Base-by-base conservation (phyloP, 176 grass and related monocot species). In the Poa pratensis region DNA sequence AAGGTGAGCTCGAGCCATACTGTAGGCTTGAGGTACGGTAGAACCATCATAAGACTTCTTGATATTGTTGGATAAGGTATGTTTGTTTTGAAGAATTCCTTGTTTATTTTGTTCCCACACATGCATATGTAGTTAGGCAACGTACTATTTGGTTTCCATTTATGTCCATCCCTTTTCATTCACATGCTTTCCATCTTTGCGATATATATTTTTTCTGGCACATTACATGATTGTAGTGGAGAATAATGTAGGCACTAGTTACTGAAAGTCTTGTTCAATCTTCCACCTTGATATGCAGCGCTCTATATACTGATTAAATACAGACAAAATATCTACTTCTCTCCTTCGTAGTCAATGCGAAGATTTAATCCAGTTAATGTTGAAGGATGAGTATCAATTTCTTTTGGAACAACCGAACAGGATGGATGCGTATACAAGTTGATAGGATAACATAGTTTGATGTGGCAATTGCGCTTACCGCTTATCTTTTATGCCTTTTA, bases 21-120 rank as follows among this genome's bases (percentile, higher is more conserved):
- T 65, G 30, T 65, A 65, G 62, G 62, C 13, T 32, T 13, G 27
- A 17, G 62, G 15, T 65, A 23, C 35, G 30, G 30, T 53, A 51
- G 79, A 75, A 74, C 14, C 57, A 60, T 30, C 82, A 84, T 73
- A 32, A 65, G n/a, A 55, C 17, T 39, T 40, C 73, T 73, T 12
- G 23, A 74, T 55, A 80, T 89, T 18, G 23, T 80, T 80, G 20
- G 18, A 45, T 79, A 63, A 54, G 74, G 42, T 88, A 51, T 20
- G 14, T 35, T 42, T 69, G 72, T 63, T 83, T 78, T 63, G 40
- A 67, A 64, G 45, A 35, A 53, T 17, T 22, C 72, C 51, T 70
- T 46, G 20, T 42, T 49, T 48, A 26, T 61, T 53, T 58, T 76
- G 72, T 81, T 65, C 28, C n/a, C 30, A n/a, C 58, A n/a, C 78